Evolutionary conservation across 495 filamentous ascomycete genomes (phyloP).

Genomic region (Aspergillus cavernicola): DNA sequence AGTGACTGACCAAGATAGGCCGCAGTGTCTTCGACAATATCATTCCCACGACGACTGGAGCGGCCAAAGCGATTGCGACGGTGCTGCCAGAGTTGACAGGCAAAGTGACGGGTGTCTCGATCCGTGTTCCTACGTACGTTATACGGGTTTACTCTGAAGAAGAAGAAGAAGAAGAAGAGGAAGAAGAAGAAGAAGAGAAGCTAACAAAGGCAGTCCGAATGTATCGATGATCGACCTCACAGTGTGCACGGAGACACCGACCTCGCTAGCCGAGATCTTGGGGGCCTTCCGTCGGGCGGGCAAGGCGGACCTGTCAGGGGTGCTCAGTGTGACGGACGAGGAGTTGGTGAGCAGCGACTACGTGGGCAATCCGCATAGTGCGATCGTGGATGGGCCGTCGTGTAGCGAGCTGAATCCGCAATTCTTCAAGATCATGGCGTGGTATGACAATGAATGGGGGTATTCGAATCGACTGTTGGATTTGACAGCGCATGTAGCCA

Average conservation of each 20-base stretch:
- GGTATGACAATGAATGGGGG: slow-evolving; percentile 39
- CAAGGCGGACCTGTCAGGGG: slow-evolving; percentile 27
- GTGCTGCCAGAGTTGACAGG: slow-evolving; percentile 31
- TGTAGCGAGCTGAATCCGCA: slow-evolving; percentile 29
- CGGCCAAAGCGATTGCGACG: slow-evolving; percentile 32
- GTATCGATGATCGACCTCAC: slow-evolving; percentile 38
- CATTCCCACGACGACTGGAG: slow-evolving; percentile 34
- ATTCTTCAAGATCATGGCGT: slow-evolving; percentile 40
- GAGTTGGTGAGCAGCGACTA: slow-evolving; percentile 35
- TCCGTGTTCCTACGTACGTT: slow-evolving; percentile 34
- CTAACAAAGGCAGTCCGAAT: slow-evolving; percentile 24
- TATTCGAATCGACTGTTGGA: slow-evolving; percentile 35
- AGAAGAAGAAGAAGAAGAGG: too few species aligned
- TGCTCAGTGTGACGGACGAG: slow-evolving; percentile 29
- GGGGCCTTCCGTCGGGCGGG: slow-evolving; percentile 28
- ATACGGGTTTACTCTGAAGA: too few species aligned
- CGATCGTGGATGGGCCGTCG: slow-evolving; percentile 30
- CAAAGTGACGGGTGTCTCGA: slow-evolving; percentile 34
- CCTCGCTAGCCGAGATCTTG: slow-evolving; percentile 30
- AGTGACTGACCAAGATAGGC: slow-evolving; percentile 10
- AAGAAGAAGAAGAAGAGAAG: too few species aligned
- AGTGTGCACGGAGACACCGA: slow-evolving; percentile 30
- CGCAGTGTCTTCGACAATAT: slow-evolving; percentile 36
- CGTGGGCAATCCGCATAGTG: slow-evolving; percentile 29
- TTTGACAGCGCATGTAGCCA: slow-evolving; percentile 18